These are phyloP conservation scores for Scheffersomyces illinoinensis DNA, from an alignment of 1,139 yeast species.

Conservation along the genomic window DNA sequence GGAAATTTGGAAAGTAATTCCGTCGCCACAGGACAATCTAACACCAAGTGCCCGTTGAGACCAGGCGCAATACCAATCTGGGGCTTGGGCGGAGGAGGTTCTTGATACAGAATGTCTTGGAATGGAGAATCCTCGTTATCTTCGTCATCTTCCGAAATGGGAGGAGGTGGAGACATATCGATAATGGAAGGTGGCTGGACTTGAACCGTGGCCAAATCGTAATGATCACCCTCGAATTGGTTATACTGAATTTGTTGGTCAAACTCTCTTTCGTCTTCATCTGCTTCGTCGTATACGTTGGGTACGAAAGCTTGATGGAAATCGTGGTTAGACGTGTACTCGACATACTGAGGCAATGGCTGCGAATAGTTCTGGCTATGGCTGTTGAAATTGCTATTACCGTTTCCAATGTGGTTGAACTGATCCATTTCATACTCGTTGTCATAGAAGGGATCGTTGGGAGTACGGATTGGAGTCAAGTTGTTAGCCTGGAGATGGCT, in stretches of 20 bases:
- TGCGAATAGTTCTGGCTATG: not conserved
- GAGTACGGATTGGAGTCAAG: conserved; percentile 16
- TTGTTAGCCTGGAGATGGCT: conserved; percentile 18
- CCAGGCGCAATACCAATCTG: conserved; percentile 42
- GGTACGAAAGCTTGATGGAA: conserved; percentile 48
- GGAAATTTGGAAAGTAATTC: conserved; percentile 47
- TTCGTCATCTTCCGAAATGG: not conserved
- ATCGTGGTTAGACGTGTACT: conserved; percentile 6
- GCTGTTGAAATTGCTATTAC: not conserved
- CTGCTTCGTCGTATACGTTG: conserved; percentile 46
- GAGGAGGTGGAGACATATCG: conserved; percentile 7
- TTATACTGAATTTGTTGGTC: conserved; percentile 43
- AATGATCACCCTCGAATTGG: conserved; percentile 46
- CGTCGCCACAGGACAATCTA: conserved; percentile 53
- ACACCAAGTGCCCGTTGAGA: conserved; percentile 49
- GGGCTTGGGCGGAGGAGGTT: conserved; percentile 34
- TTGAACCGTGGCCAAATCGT: conserved; percentile 39
- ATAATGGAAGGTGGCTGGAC: conserved; percentile 18
- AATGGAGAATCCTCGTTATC: conserved; percentile 17
- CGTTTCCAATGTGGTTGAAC: not conserved
- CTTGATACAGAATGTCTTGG: conserved; percentile 33
- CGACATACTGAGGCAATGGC: not conserved
- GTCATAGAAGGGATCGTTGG: conserved; percentile 8
- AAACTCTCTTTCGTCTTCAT: conserved; percentile 43
- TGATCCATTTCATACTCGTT: not conserved